These are phyloP conservation scores for Powellomyces hirtus DNA, from an alignment of 192 early-diverging fungal genomes.

Conservation along the genomic window DNA sequence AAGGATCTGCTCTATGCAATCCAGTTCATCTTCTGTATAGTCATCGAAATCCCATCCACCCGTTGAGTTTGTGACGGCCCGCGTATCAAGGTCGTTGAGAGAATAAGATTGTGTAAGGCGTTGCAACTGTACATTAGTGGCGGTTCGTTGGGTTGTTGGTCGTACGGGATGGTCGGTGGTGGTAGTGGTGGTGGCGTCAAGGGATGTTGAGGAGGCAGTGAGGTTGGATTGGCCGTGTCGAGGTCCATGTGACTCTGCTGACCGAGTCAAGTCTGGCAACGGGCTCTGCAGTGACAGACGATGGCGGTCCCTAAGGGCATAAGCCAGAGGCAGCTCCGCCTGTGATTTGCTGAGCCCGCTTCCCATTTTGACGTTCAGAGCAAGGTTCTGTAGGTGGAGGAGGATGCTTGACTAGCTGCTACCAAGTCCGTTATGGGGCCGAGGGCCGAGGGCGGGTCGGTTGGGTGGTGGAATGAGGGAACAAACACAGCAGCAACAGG, in stretches of 20 bases:
- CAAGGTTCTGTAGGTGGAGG: too few relatives aligned
- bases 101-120: conserved; percentile 19
- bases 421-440: too few relatives aligned
- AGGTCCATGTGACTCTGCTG: conserved; percentile 23
- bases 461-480: too few relatives aligned
- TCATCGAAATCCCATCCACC: conserved; percentile 3
- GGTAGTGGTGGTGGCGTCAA: conserved; percentile 10
- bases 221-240: too few relatives aligned
- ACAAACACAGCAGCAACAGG: too few relatives aligned
- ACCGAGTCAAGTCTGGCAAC: conserved; percentile 18
- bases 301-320: conserved; percentile 30
- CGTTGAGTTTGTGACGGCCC: not conserved
- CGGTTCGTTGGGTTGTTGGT: not conserved
- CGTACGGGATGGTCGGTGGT: not conserved
- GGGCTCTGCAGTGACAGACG: conserved; percentile 27
- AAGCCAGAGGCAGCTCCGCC: conserved; percentile 53
- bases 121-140: not conserved
- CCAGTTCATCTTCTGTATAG: not conserved
- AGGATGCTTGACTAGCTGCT: too few relatives aligned
- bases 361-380: too few relatives aligned
- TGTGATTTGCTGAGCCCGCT: conserved; percentile 45
- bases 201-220: too few relatives aligned
- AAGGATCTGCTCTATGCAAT: not conserved
- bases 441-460: too few relatives aligned
- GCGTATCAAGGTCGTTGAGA: conserved; percentile 19